Conservation (phyloP, 116 monocot species). For the Trichopus zeylanicus region DNA sequence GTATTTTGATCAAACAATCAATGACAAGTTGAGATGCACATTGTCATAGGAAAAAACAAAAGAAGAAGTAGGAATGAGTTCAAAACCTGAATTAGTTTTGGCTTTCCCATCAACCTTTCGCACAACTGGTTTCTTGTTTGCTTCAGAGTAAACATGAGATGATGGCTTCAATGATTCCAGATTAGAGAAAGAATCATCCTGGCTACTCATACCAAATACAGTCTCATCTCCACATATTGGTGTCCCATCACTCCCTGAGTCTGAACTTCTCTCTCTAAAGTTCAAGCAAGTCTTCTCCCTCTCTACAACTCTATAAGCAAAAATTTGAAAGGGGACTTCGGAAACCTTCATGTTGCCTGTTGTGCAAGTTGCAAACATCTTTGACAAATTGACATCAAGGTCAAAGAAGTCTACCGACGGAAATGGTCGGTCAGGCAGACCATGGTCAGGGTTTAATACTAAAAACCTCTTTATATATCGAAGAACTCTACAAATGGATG, state of each 20-base stretch:
- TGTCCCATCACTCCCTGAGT: constrained; percentile 52
- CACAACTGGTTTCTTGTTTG: constrained; percentile 10
- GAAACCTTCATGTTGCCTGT: constrained; percentile 8
- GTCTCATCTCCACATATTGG: constrained; percentile 50
- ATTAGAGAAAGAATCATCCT: constrained; percentile 20
- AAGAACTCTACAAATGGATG: constrained; percentile 43
- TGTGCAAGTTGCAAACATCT: constrained; percentile 22
- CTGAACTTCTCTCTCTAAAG: constrained; percentile 44
- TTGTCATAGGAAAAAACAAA: neutral
- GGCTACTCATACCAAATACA: constrained; percentile 10
- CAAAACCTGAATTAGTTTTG: constrained; percentile 22
- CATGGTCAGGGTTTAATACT: constrained; percentile 29
- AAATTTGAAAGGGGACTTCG: constrained; percentile 77
- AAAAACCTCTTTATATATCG: constrained; percentile 51
- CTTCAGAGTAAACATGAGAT: constrained; percentile 14
- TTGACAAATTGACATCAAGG: constrained; percentile 27
- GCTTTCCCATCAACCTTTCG: constrained; percentile 31
- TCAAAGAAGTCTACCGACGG: constrained; percentile 52
- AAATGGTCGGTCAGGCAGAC: constrained; percentile 7
- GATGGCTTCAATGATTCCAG: constrained; percentile 2
- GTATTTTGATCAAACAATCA: neutral
- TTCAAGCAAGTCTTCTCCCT: constrained; percentile 44
- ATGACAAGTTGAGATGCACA: neutral
- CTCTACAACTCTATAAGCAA: constrained; percentile 64
- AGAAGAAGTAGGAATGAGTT: neutral